Percentiles rank a stretch among this genome's conserved stretches.
phyloP scores from a whole-genome alignment of 139 green algal genomes.

The Tetraselmis striata region DNA sequence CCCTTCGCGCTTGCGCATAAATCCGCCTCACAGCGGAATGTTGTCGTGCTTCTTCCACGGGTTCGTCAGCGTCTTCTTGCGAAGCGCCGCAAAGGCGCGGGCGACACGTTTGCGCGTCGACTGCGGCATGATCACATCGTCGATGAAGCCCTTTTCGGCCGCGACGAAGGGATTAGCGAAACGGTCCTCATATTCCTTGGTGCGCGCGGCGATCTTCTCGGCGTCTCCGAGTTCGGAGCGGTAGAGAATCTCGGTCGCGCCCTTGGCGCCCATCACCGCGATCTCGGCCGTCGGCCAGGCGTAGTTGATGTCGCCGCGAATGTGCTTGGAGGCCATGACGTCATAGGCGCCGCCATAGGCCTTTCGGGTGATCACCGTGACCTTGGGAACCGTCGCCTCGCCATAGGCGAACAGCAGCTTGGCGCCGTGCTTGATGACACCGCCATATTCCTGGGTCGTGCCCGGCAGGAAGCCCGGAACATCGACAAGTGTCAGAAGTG shows the following conservation, averaged over 20 bases:
- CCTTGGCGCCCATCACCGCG: conserved; percentile 64
- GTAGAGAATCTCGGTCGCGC: conserved; percentile 55
- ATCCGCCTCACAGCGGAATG: conserved; percentile 38
- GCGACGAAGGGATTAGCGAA: conserved; percentile 48
- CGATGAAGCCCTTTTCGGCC: conserved; percentile 46
- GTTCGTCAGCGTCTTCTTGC: conserved; percentile 29
- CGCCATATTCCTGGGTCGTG: conserved; percentile 43
- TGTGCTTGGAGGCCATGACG: conserved; percentile 48
- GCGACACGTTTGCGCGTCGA: conserved; percentile 43
- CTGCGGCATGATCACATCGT: conserved; percentile 52
- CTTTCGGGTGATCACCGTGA: conserved; percentile 62
- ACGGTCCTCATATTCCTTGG: conserved; percentile 39
- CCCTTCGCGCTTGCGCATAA: too few relatives aligned
- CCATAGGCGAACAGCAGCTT: conserved; percentile 71
- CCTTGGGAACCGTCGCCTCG: conserved; percentile 63
- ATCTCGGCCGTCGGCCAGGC: conserved; percentile 60
- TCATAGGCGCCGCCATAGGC: conserved; percentile 65
- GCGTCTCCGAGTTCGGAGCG: conserved; percentile 1
- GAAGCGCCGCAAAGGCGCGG: conserved; percentile 39
- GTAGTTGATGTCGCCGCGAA: conserved; percentile 57
- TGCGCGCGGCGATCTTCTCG: background rate
- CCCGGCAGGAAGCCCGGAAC: conserved; percentile 67
- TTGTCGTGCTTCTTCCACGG: conserved; percentile 41
- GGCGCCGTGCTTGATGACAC: conserved; percentile 60
- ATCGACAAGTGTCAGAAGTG: conserved; percentile 60